These are phyloP conservation scores for Lactarius evosmus DNA, from an alignment of 768 basidiomycete genomes.

Conservation along the genomic window DNA sequence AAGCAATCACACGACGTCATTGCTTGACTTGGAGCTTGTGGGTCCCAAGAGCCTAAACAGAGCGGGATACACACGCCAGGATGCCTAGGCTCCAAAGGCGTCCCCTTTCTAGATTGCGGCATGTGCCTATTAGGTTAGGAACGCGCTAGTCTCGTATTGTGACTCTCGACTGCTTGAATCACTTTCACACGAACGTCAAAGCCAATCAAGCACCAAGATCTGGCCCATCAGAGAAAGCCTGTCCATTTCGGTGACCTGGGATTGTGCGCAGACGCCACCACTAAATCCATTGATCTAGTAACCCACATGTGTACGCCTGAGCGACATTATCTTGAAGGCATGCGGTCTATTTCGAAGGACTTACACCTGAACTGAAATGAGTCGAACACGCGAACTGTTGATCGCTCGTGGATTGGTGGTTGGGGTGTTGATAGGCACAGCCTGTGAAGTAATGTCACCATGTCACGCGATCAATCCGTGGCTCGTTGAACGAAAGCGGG, in stretches of 20 bases:
- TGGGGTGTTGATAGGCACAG: too few relatives aligned
- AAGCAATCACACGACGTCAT: too few relatives aligned
- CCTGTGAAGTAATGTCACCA: neutral
- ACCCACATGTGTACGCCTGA: neutral
- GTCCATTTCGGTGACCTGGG: neutral
- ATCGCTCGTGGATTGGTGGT: too few relatives aligned
- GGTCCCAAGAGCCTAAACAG: too few relatives aligned
- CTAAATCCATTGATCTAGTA: neutral
- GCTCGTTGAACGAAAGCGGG: neutral
- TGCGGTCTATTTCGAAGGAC: neutral
- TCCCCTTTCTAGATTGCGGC: too few relatives aligned
- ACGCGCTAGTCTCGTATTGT: neutral
- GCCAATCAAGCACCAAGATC: too few relatives aligned
- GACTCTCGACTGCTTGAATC: neutral
- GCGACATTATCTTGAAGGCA: neutral
- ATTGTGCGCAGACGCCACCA: neutral
- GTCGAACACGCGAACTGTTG: neutral
- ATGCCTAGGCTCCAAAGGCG: too few relatives aligned
- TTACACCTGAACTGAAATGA: too few relatives aligned
- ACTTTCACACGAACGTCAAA: neutral
- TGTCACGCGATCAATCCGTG: conserved; percentile 1
- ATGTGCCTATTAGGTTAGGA: neutral
- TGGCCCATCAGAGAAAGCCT: neutral
- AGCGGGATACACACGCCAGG: too few relatives aligned
- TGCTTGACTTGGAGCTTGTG: too few relatives aligned